A percentile compares a stretch with the other conserved stretches of the same genome.
Conservation (phyloP, 495 filamentous ascomycete species). For the Penicillium riverlandense region DNA sequence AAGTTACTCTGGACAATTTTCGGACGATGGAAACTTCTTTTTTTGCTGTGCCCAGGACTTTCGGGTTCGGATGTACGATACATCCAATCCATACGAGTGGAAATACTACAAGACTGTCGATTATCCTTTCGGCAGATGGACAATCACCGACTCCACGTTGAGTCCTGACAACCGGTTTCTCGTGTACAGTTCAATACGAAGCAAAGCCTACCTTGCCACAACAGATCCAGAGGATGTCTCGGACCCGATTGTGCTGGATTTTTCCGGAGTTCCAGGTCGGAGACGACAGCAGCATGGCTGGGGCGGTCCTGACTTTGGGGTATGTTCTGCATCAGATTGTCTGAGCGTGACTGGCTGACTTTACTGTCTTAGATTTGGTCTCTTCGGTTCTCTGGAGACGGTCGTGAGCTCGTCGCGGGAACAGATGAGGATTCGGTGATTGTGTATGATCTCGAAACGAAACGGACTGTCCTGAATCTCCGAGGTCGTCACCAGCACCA, state of each 20-base stretch:
- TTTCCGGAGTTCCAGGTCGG: conserved; percentile 45
- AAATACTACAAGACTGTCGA: conserved; percentile 88
- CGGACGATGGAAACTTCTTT: conserved; percentile 95
- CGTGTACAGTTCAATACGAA: conserved; percentile 80
- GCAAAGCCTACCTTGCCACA: conserved; percentile 72
- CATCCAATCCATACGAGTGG: conserved; percentile 92
- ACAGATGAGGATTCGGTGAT: conserved; percentile 72
- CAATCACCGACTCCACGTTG: conserved; percentile 86
- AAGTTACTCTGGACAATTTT: conserved; percentile 95
- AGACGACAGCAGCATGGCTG: conserved; percentile 25
- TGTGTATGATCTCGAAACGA: conserved; percentile 88
- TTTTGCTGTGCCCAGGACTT: conserved; percentile 94
- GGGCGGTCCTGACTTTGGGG: conserved; percentile 43
- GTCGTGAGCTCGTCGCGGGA: conserved; percentile 83
- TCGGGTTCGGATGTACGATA: conserved; percentile 93
- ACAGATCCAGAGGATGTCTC: conserved; percentile 76
- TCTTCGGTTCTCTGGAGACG: conserved; percentile 87
- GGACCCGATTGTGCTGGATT: conserved; percentile 70
- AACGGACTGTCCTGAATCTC: conserved; percentile 64
- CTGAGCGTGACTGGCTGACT: not conserved
- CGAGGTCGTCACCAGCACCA: conserved; percentile 69
- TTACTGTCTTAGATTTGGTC: conserved; percentile 68
- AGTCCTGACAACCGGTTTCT: conserved; percentile 89
- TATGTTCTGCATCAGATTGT: conserved; percentile 16
- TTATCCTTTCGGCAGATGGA: conserved; percentile 87